Conservation (phyloP, 2,329 filamentous ascomycete genomes). For the Trichophyton rubrum region DNA sequence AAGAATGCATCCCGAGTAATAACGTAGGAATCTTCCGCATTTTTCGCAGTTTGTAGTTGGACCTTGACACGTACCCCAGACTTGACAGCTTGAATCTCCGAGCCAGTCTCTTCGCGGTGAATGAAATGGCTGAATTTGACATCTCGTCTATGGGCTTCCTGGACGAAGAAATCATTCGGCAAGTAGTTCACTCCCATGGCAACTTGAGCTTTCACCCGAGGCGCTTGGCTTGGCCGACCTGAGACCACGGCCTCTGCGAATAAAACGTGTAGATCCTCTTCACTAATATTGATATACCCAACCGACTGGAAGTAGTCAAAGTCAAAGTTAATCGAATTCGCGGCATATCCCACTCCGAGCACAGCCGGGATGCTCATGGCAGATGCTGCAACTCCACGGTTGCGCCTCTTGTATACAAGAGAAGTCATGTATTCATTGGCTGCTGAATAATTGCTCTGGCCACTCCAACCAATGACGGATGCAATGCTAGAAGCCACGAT, state of each 20-base stretch:
- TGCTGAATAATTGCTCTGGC: slow-evolving; percentile 29
- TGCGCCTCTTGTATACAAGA: slow-evolving; percentile 16
- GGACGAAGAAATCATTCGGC: neutral
- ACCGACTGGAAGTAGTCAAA: neutral
- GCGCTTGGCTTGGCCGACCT: slow-evolving; percentile 22
- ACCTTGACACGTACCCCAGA: neutral
- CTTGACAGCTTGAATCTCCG: neutral
- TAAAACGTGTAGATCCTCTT: slow-evolving; percentile 40
- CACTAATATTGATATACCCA: slow-evolving; percentile 22
- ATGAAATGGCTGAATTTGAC: neutral
- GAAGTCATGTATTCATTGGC: slow-evolving; percentile 35
- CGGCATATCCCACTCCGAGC: slow-evolving; percentile 6
- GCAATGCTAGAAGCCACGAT: slow-evolving; percentile 14
- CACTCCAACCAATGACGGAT: slow-evolving; percentile 22
- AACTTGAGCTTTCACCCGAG: neutral
- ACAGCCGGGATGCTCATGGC: slow-evolving; percentile 7
- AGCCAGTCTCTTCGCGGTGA: neutral
- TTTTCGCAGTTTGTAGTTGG: neutral
- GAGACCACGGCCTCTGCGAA: slow-evolving; percentile 41
- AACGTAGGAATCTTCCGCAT: neutral
- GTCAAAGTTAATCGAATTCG: slow-evolving; percentile 5
- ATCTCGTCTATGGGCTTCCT: neutral
- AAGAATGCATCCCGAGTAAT: neutral
- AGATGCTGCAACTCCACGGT: slow-evolving; percentile 6
- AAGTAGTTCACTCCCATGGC: neutral